Base-by-base conservation (phyloP, 352 stramenopile genomes). In the Phytopythium boreale region DNA sequence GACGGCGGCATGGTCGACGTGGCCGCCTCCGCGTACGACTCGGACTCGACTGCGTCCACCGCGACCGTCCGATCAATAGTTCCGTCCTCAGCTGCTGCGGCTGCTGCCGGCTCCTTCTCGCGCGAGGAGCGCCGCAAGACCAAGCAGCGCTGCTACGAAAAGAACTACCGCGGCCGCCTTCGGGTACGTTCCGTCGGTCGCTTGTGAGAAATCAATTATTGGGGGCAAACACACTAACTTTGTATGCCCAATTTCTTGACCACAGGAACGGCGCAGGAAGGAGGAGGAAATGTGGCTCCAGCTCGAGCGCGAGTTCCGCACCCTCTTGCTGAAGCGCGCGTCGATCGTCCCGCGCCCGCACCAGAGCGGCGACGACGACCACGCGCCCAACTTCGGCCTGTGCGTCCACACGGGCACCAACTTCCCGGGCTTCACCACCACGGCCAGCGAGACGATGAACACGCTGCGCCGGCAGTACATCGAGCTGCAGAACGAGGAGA, bases 131-230 rank as follows among this genome's bases (percentile, higher is more conserved):
- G 66, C 29, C 71, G 71, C 49, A 78, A 75, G 44, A 53, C 65
- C 63, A 78, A 78, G 27, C 71, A 78, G 62, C 71, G 68, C 4
- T 61, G 62, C 24, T 78, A 78, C 56, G 71, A 78, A 44, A 78
- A 70, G 51, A 62, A 24, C 56, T 78, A 78, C 61, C 71, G 71
- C 20, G 62, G 41, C 34, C 68, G 68, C 4, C 59, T 61, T 43
- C 72, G 70, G 17, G 26, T 58, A 22, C 19, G 26, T 58, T 34
- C 9, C 27, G n/a, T n/a, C 12, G 24, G 14, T 17, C 50, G n/a
- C n/a, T n/a, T n/a, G n/a, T n/a, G n/a, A n/a, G n/a, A n/a, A n/a
- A n/a, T n/a, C n/a, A n/a, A n/a, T n/a, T n/a, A n/a, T n/a, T 39
- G 12, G 19, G 27, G 14, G 10, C 9, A 34, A 17, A 56, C 14